phyloP scores from a whole-genome alignment of 2,329 filamentous ascomycete species.

The Berkeleyomyces basicola region DNA sequence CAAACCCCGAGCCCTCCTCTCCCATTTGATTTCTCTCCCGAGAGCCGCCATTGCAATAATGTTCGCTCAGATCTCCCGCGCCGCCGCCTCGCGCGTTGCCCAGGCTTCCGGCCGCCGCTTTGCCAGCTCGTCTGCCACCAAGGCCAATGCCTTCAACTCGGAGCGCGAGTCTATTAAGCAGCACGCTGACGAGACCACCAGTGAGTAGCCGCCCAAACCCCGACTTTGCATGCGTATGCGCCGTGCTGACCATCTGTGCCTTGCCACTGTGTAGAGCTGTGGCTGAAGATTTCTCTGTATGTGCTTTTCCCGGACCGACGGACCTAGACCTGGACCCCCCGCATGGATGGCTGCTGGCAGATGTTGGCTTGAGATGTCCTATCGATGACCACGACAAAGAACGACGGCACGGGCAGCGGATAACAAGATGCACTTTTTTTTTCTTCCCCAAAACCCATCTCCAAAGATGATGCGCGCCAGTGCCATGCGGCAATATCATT shows the following conservation, averaged over 20 bases:
- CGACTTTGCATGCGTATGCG: neutral
- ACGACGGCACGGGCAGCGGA: too few relatives aligned
- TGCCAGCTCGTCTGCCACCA: constrained; percentile 49
- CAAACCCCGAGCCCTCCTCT: neutral
- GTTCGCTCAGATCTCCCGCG: constrained; percentile 49
- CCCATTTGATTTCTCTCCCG: neutral
- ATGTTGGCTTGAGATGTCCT: neutral
- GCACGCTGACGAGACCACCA: constrained; percentile 69
- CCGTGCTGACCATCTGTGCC: constrained; percentile 12
- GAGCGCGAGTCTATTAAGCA: constrained; percentile 83
- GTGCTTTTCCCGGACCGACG: neutral
- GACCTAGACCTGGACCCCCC: neutral
- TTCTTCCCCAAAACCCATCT: neutral
- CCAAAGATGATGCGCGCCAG: neutral
- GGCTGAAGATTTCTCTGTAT: constrained; percentile 89
- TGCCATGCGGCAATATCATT: neutral
- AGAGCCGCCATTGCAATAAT: constrained; percentile 25
- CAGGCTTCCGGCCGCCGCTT: constrained; percentile 51
- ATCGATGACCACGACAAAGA: neutral
- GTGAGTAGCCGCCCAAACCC: constrained; percentile 34
- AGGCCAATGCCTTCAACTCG: constrained; percentile 69
- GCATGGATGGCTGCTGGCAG: neutral
- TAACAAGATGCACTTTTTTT: neutral
- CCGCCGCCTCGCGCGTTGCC: constrained; percentile 39
- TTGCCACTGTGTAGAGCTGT: constrained; percentile 48